These are phyloP conservation scores for Aspergillus eucalypticola DNA, from an alignment of 2,329 filamentous ascomycete species.

Conservation along the genomic window DNA sequence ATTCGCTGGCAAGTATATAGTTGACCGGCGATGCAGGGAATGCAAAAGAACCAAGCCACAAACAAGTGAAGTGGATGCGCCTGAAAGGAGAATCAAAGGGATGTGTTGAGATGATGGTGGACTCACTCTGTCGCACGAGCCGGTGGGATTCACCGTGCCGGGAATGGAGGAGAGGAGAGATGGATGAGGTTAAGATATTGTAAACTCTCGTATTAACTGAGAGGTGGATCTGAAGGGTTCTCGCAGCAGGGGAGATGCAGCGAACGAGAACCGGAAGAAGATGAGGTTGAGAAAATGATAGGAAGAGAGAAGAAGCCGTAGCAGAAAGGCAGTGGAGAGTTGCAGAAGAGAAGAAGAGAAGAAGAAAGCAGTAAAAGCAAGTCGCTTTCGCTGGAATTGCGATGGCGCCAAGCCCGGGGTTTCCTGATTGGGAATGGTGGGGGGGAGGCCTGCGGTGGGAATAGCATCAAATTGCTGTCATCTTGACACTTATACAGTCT, in stretches of 20 bases:
- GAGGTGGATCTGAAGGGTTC: neutral
- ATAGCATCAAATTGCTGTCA: neutral
- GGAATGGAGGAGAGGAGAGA: neutral
- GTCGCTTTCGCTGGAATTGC: constrained; percentile 8
- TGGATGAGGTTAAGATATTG: neutral
- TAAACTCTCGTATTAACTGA: neutral
- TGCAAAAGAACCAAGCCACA: neutral
- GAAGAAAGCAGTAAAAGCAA: constrained; percentile 3
- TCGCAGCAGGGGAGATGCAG: neutral
- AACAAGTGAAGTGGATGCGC: neutral
- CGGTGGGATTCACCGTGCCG: constrained; percentile 1
- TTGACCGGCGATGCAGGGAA: neutral
- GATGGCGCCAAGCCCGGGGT: constrained; percentile 23
- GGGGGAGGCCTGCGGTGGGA: neutral
- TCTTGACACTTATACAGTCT: too few relatives aligned
- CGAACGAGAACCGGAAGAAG: neutral
- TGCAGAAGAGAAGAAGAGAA: neutral
- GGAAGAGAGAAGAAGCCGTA: neutral
- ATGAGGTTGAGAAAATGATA: neutral
- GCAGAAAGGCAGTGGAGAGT: neutral
- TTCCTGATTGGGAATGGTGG: constrained; percentile 23
- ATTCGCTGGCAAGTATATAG: neutral
- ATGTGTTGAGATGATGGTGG: neutral
- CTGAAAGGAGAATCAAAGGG: neutral
- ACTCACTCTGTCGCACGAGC: constrained; percentile 7